Base-by-base conservation (phyloP, 2,329 filamentous ascomycete genomes). In the Talaromyces sp. region DNA sequence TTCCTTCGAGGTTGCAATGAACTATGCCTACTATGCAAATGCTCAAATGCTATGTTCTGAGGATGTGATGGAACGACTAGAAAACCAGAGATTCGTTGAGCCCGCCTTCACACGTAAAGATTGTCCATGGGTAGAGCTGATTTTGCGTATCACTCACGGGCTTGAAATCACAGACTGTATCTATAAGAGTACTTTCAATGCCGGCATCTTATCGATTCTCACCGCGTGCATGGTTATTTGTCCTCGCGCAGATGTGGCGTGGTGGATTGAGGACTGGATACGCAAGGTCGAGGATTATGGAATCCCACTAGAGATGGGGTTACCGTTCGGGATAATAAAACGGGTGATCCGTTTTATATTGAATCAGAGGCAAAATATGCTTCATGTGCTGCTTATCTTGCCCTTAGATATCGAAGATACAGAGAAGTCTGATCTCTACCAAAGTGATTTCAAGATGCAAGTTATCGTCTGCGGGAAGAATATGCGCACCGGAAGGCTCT, bases 381-480 rank as follows among this genome's bases (percentile, higher is more conserved):
- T 31, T 26, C 29, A 58, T 43, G 49, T 58, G 7, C 31, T 58
- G 35, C 46, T 58, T 51, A 53, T 58, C 24, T 21, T 58, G 21
- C 56, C 56, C 19, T 10, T 58, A 11, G 56, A 58, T 17, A 58
- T 50, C 3, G 56, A 58, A 53, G 46, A 53, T 27, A 31, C 56
- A 11, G 56, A 58, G 17, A 58, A 58, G 32, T 58, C 56, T 21
- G 56, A 52, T 58, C 56, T 58, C 11, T 58, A 58, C 24, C 56
- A 58, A 26, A 58, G 56, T n/a, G 56, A 58, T 58, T 58, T 58
- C 49, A 58, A 32, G 32, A 58, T 58, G 56, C 41, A 58, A 29
- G 56, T 58, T 19, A 49, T 26, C 9, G 49, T 53, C 31, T 58
- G 56, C 32, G 49, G 31, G 9, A 58, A 58, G 49, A 32, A 58